A percentile compares a stretch with the other conserved stretches of the same genome.
These are phyloP conservation scores for Alliaria petiolata DNA, from an alignment of 345 rosid species.

Conservation along the genomic window DNA sequence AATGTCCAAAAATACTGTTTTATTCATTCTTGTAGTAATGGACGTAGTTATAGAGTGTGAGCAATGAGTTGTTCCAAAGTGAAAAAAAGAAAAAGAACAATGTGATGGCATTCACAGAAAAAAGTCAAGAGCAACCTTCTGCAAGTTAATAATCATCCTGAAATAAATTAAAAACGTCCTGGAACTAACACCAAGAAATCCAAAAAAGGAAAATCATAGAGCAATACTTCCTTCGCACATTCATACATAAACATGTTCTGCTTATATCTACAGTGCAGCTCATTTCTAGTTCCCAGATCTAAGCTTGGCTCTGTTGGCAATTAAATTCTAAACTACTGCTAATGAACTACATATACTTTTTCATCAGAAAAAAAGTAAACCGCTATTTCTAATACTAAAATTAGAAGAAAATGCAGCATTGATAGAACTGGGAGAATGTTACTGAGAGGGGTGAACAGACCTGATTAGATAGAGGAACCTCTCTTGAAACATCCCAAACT, in stretches of 20 bases:
- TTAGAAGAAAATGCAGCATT: no score
- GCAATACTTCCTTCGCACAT: background rate
- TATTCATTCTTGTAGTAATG: no score
- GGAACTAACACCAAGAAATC: no score
- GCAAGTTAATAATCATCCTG: no score
- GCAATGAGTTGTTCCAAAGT: background rate
- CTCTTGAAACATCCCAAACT: constrained; percentile 71
- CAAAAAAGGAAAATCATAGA: no score
- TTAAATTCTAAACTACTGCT: no score
- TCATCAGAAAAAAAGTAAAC: background rate
- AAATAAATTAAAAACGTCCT: no score
- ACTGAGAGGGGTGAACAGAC: constrained; percentile 28
- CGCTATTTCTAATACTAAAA: no score
- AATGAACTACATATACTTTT: no score
- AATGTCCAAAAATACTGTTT: background rate
- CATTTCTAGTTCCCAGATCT: background rate
- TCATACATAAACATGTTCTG: background rate
- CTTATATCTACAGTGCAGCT: background rate
- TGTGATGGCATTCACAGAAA: background rate
- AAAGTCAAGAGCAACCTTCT: no score
- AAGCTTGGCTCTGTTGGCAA: background rate
- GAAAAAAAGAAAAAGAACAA: background rate
- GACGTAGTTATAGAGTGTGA: no score
- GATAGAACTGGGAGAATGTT: background rate
- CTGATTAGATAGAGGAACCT: constrained; percentile 86